Conservation (phyloP, 2,329 filamentous ascomycete genomes). For the Aspergillus pseudoviridinutans region DNA sequence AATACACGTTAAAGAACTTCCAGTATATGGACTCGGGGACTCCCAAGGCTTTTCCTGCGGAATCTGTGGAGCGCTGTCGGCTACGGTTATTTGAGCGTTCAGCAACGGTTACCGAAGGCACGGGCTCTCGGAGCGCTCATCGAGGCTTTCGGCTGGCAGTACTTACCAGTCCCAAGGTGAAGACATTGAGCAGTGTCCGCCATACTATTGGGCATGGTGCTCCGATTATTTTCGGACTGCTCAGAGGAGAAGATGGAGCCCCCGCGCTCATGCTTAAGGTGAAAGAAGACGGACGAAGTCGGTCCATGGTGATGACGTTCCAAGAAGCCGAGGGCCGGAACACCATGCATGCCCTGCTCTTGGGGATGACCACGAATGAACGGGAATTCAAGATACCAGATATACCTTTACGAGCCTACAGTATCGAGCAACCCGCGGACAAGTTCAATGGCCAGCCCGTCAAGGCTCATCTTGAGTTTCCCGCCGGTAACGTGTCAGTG, state of each 20-base stretch:
- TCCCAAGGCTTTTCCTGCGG: constrained; percentile 71
- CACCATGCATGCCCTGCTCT: constrained; percentile 67
- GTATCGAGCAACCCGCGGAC: constrained; percentile 52
- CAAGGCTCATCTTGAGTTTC: constrained; percentile 34
- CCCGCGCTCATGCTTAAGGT: constrained; percentile 69
- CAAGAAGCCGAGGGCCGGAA: constrained; percentile 66
- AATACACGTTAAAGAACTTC: constrained; percentile 66
- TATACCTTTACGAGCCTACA: constrained; percentile 61
- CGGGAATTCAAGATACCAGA: constrained; percentile 70
- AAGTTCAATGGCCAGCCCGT: constrained; percentile 22
- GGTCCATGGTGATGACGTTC: constrained; percentile 75
- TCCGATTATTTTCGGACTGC: constrained; percentile 73
- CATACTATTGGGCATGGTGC: constrained; percentile 62
- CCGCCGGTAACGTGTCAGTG: constrained; percentile 45
- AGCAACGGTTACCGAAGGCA: constrained; percentile 65
- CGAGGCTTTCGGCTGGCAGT: constrained; percentile 75
- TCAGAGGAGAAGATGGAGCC: constrained; percentile 66
- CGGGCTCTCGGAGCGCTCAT: constrained; percentile 68
- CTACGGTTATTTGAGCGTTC: constrained; percentile 71
- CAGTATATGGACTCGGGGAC: constrained; percentile 75
- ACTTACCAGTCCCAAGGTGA: constrained; percentile 71
- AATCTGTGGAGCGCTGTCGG: constrained; percentile 67
- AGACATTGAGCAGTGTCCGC: constrained; percentile 71
- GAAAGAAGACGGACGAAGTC: constrained; percentile 61
- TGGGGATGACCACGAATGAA: constrained; percentile 64